These are phyloP conservation scores for Tylopilus rubrobrunneus DNA, from an alignment of 768 basidiomycete genomes.

Conservation along the genomic window DNA sequence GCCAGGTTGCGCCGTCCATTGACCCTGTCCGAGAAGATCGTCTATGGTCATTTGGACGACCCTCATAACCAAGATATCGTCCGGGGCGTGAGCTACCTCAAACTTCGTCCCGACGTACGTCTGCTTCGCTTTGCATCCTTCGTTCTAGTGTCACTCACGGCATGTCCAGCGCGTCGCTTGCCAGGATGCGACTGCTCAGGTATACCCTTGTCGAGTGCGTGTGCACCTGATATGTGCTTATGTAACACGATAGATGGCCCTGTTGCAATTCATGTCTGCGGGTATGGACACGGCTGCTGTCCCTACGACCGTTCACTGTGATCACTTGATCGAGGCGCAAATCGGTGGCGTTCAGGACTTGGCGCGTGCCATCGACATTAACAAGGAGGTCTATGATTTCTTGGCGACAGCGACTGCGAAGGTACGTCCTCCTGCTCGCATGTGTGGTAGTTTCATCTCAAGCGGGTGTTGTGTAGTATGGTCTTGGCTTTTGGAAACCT, in stretches of 20 bases:
- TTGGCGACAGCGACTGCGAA: constrained; percentile 95
- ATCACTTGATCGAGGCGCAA: constrained; percentile 98
- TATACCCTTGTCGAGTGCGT: constrained; percentile 31
- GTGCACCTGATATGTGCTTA: constrained; percentile 19
- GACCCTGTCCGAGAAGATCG: constrained; percentile 93
- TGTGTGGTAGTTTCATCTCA: not conserved
- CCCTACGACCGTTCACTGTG: constrained; percentile 98
- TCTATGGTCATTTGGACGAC: constrained; percentile 98
- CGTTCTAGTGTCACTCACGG: not conserved
- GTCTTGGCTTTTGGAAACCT: constrained; percentile 99
- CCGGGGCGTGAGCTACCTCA: constrained; percentile 93
- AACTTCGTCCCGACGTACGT: constrained; percentile 94
- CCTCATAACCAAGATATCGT: constrained; percentile 86
- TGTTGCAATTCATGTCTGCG: constrained; percentile 99
- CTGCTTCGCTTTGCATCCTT: no score
- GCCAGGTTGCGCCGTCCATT: constrained; percentile 80
- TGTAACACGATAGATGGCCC: constrained; percentile 76
- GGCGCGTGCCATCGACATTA: constrained; percentile 84
- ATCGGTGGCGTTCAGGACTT: constrained; percentile 92
- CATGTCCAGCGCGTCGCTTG: constrained; percentile 72
- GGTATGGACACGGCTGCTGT: constrained; percentile 98
- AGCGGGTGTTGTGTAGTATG: constrained; percentile 54
- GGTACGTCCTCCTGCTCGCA: constrained; percentile 34
- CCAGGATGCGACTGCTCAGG: constrained; percentile 89
- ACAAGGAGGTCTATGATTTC: constrained; percentile 99